A percentile compares a stretch with the other conserved stretches of the same genome.
Conservation (phyloP, 2,329 filamentous ascomycete species). For the Alternaria burnsii region DNA sequence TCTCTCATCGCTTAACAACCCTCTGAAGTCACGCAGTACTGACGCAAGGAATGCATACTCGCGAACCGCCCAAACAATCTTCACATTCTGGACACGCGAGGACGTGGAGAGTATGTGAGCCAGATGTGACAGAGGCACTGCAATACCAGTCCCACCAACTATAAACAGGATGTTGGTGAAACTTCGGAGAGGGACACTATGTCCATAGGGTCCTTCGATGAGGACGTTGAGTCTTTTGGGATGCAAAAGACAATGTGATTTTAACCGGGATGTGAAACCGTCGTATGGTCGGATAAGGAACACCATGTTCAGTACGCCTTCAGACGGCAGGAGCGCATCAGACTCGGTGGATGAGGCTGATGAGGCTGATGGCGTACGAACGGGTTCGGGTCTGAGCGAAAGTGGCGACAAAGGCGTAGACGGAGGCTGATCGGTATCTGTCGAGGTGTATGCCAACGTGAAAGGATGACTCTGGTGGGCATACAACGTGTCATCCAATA, state of each 20-base stretch:
- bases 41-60: constrained; percentile 40
- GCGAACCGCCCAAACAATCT: constrained; percentile 48
- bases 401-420: constrained; percentile 20
- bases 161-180: constrained; percentile 53
- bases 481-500: constrained; percentile 55
- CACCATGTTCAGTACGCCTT: constrained; percentile 40
- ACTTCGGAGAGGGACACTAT: constrained; percentile 51
- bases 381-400: constrained; percentile 14
- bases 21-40: constrained; percentile 34
- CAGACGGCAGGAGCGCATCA: constrained; percentile 39
- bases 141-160: constrained; percentile 49
- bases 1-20: constrained; percentile 34
- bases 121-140: constrained; percentile 45
- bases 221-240: constrained; percentile 51
- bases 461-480: constrained; percentile 61
- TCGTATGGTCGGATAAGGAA: constrained; percentile 62
- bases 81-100: constrained; percentile 30
- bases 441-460: constrained; percentile 35
- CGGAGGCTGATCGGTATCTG: constrained; percentile 4
- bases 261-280: constrained; percentile 60
- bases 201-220: constrained; percentile 62
- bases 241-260: constrained; percentile 26
- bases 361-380: constrained; percentile 15
- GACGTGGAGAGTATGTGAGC: constrained; percentile 21
- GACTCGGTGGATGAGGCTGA: constrained; percentile 34